Conservation (phyloP, 306 rosid genomes). For the Crotalaria pallida region DNA sequence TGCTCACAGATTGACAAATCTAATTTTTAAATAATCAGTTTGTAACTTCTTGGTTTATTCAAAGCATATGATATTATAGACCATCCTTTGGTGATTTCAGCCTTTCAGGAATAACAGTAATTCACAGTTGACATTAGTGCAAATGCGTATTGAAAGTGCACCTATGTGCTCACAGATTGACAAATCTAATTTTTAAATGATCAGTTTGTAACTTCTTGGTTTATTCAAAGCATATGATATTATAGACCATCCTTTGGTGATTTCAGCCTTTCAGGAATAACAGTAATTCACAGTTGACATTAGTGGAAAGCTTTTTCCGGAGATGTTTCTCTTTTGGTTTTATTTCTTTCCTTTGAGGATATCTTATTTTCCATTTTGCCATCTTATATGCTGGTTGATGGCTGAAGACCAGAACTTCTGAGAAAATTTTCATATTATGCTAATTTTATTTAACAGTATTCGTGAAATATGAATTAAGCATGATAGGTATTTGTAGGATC, state of each 20-base stretch:
- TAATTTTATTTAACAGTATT: not conserved
- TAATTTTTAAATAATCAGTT: not conserved
- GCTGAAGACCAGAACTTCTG: not conserved
- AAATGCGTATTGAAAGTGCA: not conserved
- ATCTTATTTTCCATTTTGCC: not conserved
- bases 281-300: too few relatives aligned
- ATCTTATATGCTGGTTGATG: not conserved
- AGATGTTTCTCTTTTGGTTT: not conserved
- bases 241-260: not conserved
- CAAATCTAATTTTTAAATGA: not conserved
- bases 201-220: not conserved
- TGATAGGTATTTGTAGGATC: not conserved
- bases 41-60: not conserved
- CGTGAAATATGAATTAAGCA: not conserved
- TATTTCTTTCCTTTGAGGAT: not conserved
- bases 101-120: too few relatives aligned
- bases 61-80: not conserved
- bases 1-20: not conserved
- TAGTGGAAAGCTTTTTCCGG: not conserved
- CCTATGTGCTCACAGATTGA: not conserved
- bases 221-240: not conserved
- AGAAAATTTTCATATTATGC: not conserved
- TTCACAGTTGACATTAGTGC: too few relatives aligned
- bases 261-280: not conserved
- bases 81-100: not conserved